Evolutionary conservation across 2,329 filamentous ascomycete species (phyloP).

Genomic region (Fusarium tricinctum): DNA sequence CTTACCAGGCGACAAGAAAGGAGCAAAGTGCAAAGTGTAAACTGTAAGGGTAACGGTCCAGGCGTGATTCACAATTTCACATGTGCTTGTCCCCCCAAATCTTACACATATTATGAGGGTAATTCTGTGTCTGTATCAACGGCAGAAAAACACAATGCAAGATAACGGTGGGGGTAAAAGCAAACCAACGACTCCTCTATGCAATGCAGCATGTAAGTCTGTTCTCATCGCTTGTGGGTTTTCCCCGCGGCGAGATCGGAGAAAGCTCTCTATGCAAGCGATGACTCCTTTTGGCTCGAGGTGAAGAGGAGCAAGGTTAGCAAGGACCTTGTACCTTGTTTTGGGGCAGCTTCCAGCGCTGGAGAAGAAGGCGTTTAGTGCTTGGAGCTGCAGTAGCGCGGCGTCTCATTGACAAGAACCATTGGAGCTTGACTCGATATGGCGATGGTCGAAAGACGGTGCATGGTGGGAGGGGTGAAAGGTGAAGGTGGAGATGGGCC

Average conservation of each 20-base stretch:
- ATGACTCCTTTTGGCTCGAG: slow-evolving; percentile 45
- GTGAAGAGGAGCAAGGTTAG: slow-evolving; percentile 26
- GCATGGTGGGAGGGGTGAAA: slow-evolving; percentile 10
- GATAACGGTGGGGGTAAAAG: slow-evolving; percentile 41
- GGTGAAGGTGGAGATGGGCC: slow-evolving; percentile 20
- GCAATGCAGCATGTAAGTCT: slow-evolving; percentile 26
- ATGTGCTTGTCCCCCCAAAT: slow-evolving; percentile 20
- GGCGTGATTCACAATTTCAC: slow-evolving; percentile 32
- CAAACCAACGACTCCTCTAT: slow-evolving; percentile 26
- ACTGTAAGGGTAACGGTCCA: slow-evolving; percentile 25
- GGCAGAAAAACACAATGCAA: slow-evolving; percentile 18
- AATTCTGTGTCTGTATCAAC: slow-evolving; percentile 42
- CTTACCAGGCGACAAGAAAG: slow-evolving; percentile 22
- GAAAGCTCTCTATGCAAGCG: slow-evolving; percentile 21
- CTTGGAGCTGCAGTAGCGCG: slow-evolving; percentile 43
- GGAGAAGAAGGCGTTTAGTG: slow-evolving; percentile 45
- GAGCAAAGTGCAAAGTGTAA: slow-evolving; percentile 21
- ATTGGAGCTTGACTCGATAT: slow-evolving; percentile 44
- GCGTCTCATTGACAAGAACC: slow-evolving; percentile 25
- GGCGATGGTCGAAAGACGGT: slow-evolving; percentile 24
- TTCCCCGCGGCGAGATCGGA: slow-evolving; percentile 50
- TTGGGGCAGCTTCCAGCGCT: slow-evolving; percentile 43
- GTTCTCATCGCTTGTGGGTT: slow-evolving; percentile 31
- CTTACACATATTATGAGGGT: slow-evolving; percentile 48
- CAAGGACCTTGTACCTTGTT: slow-evolving; percentile 31